Evolutionary conservation across 345 rosid species (phyloP).

Genomic region (Hibiscus syriacus): DNA sequence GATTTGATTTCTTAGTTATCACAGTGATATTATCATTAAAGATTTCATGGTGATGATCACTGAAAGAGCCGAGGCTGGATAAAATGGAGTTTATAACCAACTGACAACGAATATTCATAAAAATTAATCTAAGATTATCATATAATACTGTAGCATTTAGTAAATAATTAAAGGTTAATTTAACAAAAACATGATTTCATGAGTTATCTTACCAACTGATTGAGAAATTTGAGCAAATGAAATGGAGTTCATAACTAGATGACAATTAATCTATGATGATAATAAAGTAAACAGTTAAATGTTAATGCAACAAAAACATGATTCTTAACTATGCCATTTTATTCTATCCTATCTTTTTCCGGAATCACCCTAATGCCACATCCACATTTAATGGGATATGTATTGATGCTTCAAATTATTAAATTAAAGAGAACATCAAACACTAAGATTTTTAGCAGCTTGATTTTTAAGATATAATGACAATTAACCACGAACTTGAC

Average conservation of each 20-base stretch:
- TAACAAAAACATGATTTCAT: neutral
- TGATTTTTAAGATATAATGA: neutral
- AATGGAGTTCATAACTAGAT: too few relatives aligned
- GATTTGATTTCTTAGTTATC: neutral
- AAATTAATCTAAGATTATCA: neutral
- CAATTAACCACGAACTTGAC: neutral
- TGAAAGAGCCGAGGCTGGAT: neutral
- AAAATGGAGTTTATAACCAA: neutral
- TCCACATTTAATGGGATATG: too few relatives aligned
- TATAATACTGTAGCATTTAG: neutral
- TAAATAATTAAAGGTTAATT: neutral
- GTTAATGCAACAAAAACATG: too few relatives aligned
- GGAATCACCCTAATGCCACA: neutral
- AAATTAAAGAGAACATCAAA: too few relatives aligned
- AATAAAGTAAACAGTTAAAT: too few relatives aligned
- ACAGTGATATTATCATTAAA: neutral
- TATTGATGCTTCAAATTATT: too few relatives aligned
- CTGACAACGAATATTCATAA: neutral
- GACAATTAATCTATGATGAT: too few relatives aligned
- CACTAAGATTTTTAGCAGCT: neutral
- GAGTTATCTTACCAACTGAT: too few relatives aligned
- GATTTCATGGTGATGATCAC: neutral
- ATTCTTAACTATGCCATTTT: neutral
- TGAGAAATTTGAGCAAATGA: too few relatives aligned
- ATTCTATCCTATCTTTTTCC: neutral